phyloP scores from a whole-genome alignment of 768 basidiomycete genomes.

The Leccinum truebloodii region DNA sequence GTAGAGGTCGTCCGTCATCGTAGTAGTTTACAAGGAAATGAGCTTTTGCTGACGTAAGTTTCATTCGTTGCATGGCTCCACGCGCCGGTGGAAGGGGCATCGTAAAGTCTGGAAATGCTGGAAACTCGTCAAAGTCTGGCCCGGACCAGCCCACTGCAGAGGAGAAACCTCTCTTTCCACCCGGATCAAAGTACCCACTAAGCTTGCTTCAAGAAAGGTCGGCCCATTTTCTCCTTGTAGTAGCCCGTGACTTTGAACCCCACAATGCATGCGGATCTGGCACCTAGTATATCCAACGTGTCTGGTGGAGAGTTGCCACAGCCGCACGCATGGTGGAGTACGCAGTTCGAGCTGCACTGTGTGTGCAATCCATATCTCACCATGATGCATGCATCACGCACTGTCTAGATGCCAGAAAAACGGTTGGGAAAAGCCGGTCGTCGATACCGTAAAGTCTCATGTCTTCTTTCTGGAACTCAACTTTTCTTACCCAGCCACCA shows the following conservation, averaged over 20 bases:
- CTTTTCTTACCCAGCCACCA: conserved; percentile 29
- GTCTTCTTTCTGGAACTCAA: not conserved
- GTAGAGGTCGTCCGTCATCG: conserved; percentile 82
- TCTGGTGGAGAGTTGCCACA: not conserved
- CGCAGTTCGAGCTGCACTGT: not conserved
- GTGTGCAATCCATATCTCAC: conserved; percentile 2
- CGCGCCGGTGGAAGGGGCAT: conserved; percentile 56
- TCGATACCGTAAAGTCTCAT: conserved; percentile 62
- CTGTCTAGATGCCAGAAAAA: conserved; percentile 75
- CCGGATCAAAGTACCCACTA: conserved; percentile 83
- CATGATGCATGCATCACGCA: not conserved
- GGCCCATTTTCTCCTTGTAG: conserved; percentile 2
- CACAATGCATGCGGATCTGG: not conserved
- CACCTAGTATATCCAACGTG: not conserved
- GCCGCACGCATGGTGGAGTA: conserved; percentile 2
- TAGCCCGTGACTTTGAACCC: conserved; percentile 2
- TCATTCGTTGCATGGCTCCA: conserved; percentile 48
- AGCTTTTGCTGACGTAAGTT: conserved; percentile 21
- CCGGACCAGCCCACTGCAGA: conserved; percentile 18
- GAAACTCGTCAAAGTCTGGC: conserved; percentile 68
- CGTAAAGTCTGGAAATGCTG: conserved; percentile 87
- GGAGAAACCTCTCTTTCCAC: conserved; percentile 72
- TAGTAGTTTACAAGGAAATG: conserved; percentile 6
- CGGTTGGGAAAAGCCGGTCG: conserved; percentile 81
- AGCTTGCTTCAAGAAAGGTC: conserved; percentile 80